Conservation (phyloP, 2,329 filamentous ascomycete genomes). For the Arthrobotrys musiformis region DNA sequence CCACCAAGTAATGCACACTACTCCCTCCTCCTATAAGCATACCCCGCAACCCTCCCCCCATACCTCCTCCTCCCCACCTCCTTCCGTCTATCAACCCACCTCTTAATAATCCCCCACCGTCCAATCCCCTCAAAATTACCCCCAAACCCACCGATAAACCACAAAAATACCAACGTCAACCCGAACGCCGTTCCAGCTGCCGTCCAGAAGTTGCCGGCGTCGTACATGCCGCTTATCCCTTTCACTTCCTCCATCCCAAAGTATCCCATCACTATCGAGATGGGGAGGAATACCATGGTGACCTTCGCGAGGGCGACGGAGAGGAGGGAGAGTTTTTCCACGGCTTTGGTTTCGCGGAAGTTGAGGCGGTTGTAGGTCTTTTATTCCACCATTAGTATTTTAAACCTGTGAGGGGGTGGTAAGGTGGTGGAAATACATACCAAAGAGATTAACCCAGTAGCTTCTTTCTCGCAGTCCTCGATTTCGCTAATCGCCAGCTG, state of each 20-base stretch:
- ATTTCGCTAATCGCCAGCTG: constrained; percentile 73
- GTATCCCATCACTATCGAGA: constrained; percentile 67
- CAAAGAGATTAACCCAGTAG: constrained; percentile 65
- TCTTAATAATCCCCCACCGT: constrained; percentile 21
- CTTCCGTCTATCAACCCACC: constrained; percentile 26
- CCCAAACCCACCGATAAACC: constrained; percentile 41
- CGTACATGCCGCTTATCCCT: constrained; percentile 47
- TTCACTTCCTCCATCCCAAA: constrained; percentile 65
- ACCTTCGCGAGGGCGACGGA: constrained; percentile 67
- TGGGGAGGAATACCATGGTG: constrained; percentile 68
- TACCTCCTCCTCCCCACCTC: constrained; percentile 19
- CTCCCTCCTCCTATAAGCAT: not conserved
- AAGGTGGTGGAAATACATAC: constrained; percentile 10
- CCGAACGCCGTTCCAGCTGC: constrained; percentile 35
- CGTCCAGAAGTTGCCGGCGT: constrained; percentile 38
- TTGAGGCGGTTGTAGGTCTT: constrained; percentile 68
- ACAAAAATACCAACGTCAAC: constrained; percentile 48
- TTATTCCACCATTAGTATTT: too few relatives aligned
- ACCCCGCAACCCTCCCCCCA: constrained; percentile 11
- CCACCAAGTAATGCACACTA: not conserved
- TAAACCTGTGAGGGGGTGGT: too few relatives aligned
- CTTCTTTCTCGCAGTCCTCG: constrained; percentile 70
- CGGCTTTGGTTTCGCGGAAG: constrained; percentile 66
- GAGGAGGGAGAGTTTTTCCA: constrained; percentile 67
- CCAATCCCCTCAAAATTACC: constrained; percentile 33